Evolutionary conservation across 2,329 filamentous ascomycete species (phyloP), one percentile per base, ranked within the genome.

Genomic region (Nemania bipapillata): DNA sequence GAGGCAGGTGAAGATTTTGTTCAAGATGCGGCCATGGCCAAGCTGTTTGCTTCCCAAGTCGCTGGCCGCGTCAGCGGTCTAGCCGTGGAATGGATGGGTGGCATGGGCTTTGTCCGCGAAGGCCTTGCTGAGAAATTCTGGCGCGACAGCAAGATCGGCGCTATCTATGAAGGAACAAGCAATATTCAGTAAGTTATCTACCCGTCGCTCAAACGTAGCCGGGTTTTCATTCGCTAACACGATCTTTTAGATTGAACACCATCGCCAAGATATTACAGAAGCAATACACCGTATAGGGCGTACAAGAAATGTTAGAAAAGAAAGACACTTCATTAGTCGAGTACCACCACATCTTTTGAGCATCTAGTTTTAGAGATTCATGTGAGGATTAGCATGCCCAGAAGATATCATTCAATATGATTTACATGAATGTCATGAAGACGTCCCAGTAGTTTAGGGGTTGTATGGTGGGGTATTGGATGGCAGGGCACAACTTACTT

Each of bases 11-110:
- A 97, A 83, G 90, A 97, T 80, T 99, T 99, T 78, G 94, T 98
- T 76, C 89, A 88, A 80, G 96, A 99, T 77, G 96, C 96, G 9
- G 96, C 96, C 75, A 99, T 99, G 96, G 96, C 96, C 62, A 99
- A 99, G 86, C 86, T 99, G 63, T 97, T 92, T 80, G 90, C 96
- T 2, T 96, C 92, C 4, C 96, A 99, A 83, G 93, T 99, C 35
- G 96, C 96, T 0, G 92, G 92, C 22, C 90, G 89, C 63, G 95
- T 99, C 22, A 92, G 91, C 63, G 90, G 94, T 6, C 87, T 92
- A 56, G 96, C 95, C 0, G 89, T 99, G 30, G 96, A 99, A 83
- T 99, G 96, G 96, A 98, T 98, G 95, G 96, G 96, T 55, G 96
- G 96, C 70, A 98, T 99, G 96, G 96, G 96, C 53, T 99, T 99